A percentile compares a stretch with the other conserved stretches of the same genome.
Conservation (phyloP, 495 filamentous ascomycete genomes). For the Xylaria bambusicola region DNA sequence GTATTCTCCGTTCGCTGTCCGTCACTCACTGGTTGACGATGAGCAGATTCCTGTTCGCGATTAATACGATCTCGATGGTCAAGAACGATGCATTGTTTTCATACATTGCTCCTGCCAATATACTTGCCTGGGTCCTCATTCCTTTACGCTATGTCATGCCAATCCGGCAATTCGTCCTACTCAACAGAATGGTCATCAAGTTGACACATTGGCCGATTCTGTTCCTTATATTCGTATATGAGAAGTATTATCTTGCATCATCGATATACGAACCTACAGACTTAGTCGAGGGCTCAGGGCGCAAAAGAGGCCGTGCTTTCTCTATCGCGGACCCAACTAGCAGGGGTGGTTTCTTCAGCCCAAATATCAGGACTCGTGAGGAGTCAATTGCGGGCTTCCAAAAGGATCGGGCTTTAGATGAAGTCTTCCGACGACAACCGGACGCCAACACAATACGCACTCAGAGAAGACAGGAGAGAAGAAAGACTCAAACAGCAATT, state of each 20-base stretch:
- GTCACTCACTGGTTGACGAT: not conserved
- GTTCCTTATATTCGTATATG: conserved; percentile 83
- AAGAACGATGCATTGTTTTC: conserved; percentile 93
- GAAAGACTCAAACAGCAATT: conserved; percentile 73
- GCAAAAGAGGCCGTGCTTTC: conserved; percentile 42
- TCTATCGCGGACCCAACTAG: conserved; percentile 57
- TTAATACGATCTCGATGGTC: conserved; percentile 94
- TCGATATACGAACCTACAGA: conserved; percentile 76
- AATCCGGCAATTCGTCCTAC: conserved; percentile 72
- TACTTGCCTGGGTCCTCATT: conserved; percentile 82
- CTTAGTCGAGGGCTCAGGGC: conserved; percentile 54
- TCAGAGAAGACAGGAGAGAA: conserved; percentile 56
- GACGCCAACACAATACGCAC: conserved; percentile 46
- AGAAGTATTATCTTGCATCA: conserved; percentile 69
- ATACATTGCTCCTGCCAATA: conserved; percentile 85
- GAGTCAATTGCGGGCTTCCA: conserved; percentile 82
- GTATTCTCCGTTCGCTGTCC: conserved; percentile 15
- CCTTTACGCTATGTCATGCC: conserved; percentile 78
- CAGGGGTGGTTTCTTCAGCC: conserved; percentile 64
- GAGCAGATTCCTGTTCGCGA: conserved; percentile 77
- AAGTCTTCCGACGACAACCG: conserved; percentile 72
- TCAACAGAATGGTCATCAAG: conserved; percentile 88
- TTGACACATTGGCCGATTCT: conserved; percentile 84
- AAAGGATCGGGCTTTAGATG: conserved; percentile 88
- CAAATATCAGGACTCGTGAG: conserved; percentile 68